Evolutionary conservation across 495 filamentous ascomycete species (phyloP).

Genomic region (Aspergillus kassunensis): DNA sequence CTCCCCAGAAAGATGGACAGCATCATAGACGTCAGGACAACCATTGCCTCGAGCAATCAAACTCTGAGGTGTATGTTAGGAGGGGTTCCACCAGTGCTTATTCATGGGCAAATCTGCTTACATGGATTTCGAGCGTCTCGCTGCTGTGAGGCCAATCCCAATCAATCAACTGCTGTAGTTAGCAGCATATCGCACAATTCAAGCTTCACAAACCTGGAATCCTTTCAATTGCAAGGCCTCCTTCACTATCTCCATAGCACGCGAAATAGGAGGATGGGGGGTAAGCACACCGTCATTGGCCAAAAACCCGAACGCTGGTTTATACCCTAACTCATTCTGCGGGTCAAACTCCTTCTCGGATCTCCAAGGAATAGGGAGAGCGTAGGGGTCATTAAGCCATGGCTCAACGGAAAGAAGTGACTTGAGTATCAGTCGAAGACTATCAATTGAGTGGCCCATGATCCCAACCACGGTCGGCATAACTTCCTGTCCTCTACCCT

Average conservation of each 20-base stretch:
- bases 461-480: conserved; percentile 8
- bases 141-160: conserved; percentile 5
- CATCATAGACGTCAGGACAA: conserved; percentile 7
- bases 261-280: conserved; percentile 6
- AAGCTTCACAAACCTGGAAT: background rate
- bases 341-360: conserved; percentile 6
- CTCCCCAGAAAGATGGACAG: conserved; percentile 1
- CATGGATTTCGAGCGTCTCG: conserved; percentile 7
- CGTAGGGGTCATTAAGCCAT: conserved; percentile 5
- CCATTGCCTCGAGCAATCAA: conserved; percentile 5
- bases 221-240: conserved; percentile 2
- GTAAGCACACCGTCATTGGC: conserved; percentile 8
- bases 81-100: background rate
- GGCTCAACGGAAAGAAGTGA: conserved; percentile 4
- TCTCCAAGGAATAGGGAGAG: conserved; percentile 5
- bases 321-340: background rate
- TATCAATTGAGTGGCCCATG: conserved; percentile 3
- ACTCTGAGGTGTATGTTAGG: conserved; percentile 1
- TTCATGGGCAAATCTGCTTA: background rate
- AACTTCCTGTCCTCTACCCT: conserved; percentile 7
- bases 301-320: conserved; percentile 6
- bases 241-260: conserved; percentile 7
- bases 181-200: background rate
- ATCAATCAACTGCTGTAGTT: conserved; percentile 1
- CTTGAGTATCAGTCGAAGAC: background rate